Conservation (phyloP, 768 basidiomycete species). For the Phaffia australis region DNA sequence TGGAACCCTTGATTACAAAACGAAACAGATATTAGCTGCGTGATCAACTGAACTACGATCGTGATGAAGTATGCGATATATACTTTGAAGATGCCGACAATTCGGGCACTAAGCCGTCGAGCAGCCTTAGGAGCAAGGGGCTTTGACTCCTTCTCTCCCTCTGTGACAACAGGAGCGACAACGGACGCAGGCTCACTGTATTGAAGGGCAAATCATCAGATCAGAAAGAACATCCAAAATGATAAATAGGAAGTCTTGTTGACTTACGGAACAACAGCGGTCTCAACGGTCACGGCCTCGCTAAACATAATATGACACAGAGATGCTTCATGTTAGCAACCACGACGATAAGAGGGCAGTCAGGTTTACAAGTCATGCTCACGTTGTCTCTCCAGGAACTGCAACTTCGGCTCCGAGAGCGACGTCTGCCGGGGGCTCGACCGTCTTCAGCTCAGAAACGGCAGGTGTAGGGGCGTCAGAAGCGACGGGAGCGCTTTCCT, state of each 20-base stretch:
- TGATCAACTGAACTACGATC: no score
- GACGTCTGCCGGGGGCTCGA: slow-evolving; percentile 3
- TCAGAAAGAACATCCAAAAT: neutral
- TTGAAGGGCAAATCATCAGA: neutral
- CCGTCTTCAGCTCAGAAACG: slow-evolving; percentile 1
- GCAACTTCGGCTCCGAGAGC: neutral
- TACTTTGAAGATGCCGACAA: slow-evolving; percentile 22
- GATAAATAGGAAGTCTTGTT: no score
- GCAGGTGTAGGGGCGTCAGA: slow-evolving; percentile 4
- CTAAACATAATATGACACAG: neutral
- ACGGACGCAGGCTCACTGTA: neutral
- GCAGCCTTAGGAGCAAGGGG: slow-evolving; percentile 18
- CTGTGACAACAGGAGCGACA: neutral
- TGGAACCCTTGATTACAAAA: no score
- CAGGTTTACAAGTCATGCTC: neutral
- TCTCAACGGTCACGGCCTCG: neutral
- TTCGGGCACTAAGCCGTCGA: slow-evolving; percentile 17
- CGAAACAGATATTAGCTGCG: no score
- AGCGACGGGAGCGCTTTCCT: neutral
- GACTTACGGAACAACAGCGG: neutral
- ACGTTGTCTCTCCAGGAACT: slow-evolving; percentile 10
- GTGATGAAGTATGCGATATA: neutral
- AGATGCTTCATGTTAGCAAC: neutral
- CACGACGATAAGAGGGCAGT: neutral
- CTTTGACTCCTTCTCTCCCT: slow-evolving; percentile 19